Base-by-base conservation (phyloP, 331 rosid genomes). In the Rosa hybrid region DNA sequence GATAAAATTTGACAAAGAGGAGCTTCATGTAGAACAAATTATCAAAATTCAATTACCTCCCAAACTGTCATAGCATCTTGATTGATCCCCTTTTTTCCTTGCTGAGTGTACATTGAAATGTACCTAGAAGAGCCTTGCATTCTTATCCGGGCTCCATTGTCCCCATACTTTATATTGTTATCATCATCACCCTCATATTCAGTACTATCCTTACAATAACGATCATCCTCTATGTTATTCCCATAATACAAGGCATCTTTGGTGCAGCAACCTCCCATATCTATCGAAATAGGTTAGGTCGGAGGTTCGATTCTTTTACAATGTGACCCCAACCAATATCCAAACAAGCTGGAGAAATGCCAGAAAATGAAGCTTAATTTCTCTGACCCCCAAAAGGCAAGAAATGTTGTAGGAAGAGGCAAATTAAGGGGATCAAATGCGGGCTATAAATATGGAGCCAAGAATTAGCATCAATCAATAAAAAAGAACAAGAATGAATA, bases 51-150 rank as follows among this genome's bases (percentile, higher is more conserved):
- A 4, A 8, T 60, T 76, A 96, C 99, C 98, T 96, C 94, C 97
- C 98, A 93, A 85, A 90, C 86, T 1, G 94, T 84, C 92, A 96
- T 87, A 78, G 99, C 74, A 83, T 96, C 98, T 90, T 96, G 99
- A 81, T 96, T 96, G 76, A 90, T 78, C 63, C 96, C 97, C 79
- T 96, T 96, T 73, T 59, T 84, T 63, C 99, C 99, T 81, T 91
- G 93, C 78, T 93, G 97, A 18, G 81, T 76, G 70, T 84, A 86
- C 99, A 96, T 90, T 12, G 98, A 91, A 5, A 78, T 84, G 80
- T 74, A 67, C 23, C 34, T 81, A 23, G 99, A 91, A 64, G 72
- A 89, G 13, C 94, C 97, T 78, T 39, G 75, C 1, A 89, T 38
- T 81, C 91, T 83, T 50, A 93, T 81, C 14, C 81, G 86, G 25